Evolutionary conservation across 2,329 filamentous ascomycete genomes (phyloP).

Genomic region (Ceratocystis cubensis): DNA sequence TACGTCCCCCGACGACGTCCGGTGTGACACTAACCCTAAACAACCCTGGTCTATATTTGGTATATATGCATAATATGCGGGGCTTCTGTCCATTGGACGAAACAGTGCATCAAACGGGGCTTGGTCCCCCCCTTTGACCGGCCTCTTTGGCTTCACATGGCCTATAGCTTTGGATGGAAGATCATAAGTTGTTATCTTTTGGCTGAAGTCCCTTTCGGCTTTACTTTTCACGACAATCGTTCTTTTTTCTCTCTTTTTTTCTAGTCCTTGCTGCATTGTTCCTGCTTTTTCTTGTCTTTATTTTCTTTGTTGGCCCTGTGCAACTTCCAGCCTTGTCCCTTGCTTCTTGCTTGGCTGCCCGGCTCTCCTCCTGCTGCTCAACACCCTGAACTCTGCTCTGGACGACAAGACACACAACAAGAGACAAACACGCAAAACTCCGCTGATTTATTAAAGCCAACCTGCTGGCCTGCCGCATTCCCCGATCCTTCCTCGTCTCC

Average conservation of each 20-base stretch:
- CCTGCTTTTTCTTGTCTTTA: neutral
- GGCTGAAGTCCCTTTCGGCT: neutral
- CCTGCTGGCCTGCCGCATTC: neutral
- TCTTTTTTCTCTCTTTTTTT: neutral
- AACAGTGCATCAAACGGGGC: conserved; percentile 9
- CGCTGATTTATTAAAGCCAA: neutral
- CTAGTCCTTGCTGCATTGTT: neutral
- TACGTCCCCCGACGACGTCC: no score
- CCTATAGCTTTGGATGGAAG: neutral
- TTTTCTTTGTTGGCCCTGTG: neutral
- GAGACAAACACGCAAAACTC: neutral
- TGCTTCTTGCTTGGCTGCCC: neutral
- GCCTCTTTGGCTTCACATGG: neutral
- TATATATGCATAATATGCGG: conserved; percentile 4
- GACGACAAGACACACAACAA: neutral
- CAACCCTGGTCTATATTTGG: neutral
- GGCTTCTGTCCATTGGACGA: conserved; percentile 1
- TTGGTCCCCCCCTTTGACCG: neutral
- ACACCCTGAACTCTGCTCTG: neutral
- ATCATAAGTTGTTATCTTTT: conserved; percentile 2
- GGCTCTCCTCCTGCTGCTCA: neutral
- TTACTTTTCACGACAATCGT: neutral
- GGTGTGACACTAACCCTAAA: neutral
- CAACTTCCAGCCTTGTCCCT: neutral
- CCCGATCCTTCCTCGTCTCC: neutral